A percentile compares a stretch with the other conserved stretches of the same genome.
phyloP scores from a whole-genome alignment of 2,329 filamentous ascomycete genomes.

The Scedosporium minutisporum region DNA sequence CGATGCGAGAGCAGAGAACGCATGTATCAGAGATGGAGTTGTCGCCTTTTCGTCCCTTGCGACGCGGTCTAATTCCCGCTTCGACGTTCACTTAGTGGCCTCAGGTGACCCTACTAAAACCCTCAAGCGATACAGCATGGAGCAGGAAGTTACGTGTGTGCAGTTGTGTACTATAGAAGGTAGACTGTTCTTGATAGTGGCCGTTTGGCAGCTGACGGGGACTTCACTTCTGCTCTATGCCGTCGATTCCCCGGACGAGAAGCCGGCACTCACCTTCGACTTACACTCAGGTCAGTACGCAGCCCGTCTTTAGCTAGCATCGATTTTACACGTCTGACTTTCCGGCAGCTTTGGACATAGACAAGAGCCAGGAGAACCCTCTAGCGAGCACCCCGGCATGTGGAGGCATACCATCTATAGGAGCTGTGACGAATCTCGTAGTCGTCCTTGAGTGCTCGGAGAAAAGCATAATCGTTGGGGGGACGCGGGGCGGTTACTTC shows the following conservation, averaged over 20 bases:
- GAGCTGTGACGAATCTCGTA: slow-evolving; percentile 38
- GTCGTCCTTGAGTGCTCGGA: slow-evolving; percentile 17
- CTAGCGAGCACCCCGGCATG: background rate
- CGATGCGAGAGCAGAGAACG: slow-evolving; percentile 28
- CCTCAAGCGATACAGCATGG: background rate
- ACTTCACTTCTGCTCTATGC: slow-evolving; percentile 8
- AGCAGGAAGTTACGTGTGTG: slow-evolving; percentile 38
- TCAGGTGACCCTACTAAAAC: background rate
- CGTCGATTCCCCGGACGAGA: background rate
- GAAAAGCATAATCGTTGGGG: slow-evolving; percentile 27
- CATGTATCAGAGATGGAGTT: slow-evolving; percentile 25
- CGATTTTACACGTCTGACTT: background rate
- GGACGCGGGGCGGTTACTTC: slow-evolving; percentile 43
- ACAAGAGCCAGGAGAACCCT: too few relatives aligned
- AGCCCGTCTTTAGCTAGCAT: background rate
- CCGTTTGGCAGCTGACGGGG: slow-evolving; percentile 15
- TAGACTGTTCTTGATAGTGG: slow-evolving; percentile 16
- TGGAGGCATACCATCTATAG: slow-evolving; percentile 13
- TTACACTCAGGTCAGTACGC: background rate
- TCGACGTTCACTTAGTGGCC: background rate
- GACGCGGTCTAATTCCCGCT: slow-evolving; percentile 17
- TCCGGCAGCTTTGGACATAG: background rate
- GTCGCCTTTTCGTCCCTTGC: slow-evolving; percentile 29
- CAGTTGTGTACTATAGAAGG: slow-evolving; percentile 15
- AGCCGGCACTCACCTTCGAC: background rate